Evolutionary conservation across 1,284 basidiomycete genomes (phyloP), one percentile per base, ranked within the genome.

Genomic region (Golubevia sp.): DNA sequence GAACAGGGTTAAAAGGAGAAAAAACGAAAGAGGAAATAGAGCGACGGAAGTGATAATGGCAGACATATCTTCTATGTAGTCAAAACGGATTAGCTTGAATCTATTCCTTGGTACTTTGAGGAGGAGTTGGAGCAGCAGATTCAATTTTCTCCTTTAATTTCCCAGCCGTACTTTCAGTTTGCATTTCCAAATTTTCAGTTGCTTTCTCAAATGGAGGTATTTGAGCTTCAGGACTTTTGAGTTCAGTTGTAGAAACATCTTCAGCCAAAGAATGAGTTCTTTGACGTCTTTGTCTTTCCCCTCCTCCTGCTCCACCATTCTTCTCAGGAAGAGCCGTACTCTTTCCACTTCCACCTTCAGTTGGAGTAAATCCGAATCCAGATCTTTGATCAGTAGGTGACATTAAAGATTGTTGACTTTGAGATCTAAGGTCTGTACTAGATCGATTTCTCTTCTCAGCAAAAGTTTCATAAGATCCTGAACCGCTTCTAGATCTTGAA

Each of bases 371-470:
- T 13, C 38, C 38, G 18, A 44, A 44, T 44, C 38, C 38, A 44
- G 11, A 8, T 44, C 38, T 44, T 44, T 59, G 50, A 59, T 59
- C 57, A 38, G 54, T 20, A 34, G 50, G 38, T 34, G 57, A 21
- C 50, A 59, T 24, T 49, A 53, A 5, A 25, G 30, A 26, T 53
- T 53, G 49, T 27, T 50, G n/a, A 50, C 44, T 44, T 34, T 76
- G 49, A n/a, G 71, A 68, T 4, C 71, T 65, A 59, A 77, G 68
- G 57, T 76, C 73, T 52, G 69, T 67, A 54, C 62, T 72, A 60
- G 62, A 67, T n/a, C 74, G 50, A 59, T 73, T 78, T 49, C 76
- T 66, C 60, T 78, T 78, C 65, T 76, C 74, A 8, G 70, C 70
- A 66, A 78, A 78, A 38, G 74, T 74, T 54, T 74, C 71, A 24